Evolutionary conservation across 2,329 filamentous ascomycete species (phyloP), one percentile per base, ranked within the genome.

Genomic region (Aspergillus oerlinghausenensis): DNA sequence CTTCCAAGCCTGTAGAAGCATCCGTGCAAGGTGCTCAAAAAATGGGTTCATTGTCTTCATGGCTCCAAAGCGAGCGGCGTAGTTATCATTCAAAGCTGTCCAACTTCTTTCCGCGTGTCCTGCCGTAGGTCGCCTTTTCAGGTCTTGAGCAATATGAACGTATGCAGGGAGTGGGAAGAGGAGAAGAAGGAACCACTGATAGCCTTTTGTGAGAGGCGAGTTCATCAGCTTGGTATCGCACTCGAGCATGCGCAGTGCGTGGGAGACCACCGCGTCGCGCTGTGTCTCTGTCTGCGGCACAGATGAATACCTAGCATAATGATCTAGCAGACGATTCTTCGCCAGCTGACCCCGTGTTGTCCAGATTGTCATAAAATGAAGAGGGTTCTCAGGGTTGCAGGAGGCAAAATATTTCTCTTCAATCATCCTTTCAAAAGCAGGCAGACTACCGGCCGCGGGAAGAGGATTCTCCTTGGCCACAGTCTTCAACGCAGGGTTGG

Each of bases 151-250:
- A 6, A 81, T 60, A 47, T 80, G 74, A 10, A 81, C 67, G 59
- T 81, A 82, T 1, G 77, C 79, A 0, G 75, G 75, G 47, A 81
- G 77, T 0, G 80, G 81, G 55, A 82, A 81, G 60, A 82, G 64
- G 25, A 73, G 67, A 4, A 73, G 65, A 1, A 71, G 52, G 1
- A 77, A 58, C 81, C 80, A 82, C 4, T 57, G 60, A 55, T 70
- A 82, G 3, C 71, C 65, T 63, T 70, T 75, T 2, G 70, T 76
- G 0, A 77, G 65, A 1, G 75, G 70, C 0, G 77, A 79, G 1
- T 62, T 68, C 60, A 76, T 72, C 19, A 81, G 58, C 43, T 71
- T 76, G 0, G 79, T 80, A 57, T 82, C 78, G 60, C 69, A 76
- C 50, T 80, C 72, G 3, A 83, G 74, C 65, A 80, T 74, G 0